Evolutionary conservation across 179 eudicot genomes (phyloP).

Genomic region (Monotropa hypopitys): DNA sequence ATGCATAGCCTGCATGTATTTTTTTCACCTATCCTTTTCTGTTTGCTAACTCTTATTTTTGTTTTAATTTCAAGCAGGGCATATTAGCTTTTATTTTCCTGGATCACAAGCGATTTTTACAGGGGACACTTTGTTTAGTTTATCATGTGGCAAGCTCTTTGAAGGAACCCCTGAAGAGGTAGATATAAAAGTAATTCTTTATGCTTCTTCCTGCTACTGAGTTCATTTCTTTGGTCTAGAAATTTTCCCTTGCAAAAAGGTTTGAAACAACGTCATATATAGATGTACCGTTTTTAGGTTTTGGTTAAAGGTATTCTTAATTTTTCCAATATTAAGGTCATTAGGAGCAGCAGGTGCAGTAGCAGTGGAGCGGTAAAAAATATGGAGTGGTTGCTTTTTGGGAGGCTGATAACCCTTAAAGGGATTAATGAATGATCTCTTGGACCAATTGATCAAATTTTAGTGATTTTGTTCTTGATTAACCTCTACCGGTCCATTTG

Average conservation of each 20-base stretch:
- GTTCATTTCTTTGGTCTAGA: not conserved
- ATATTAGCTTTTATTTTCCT: conserved; percentile 81
- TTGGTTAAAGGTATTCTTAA: not conserved
- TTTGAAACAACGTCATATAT: not conserved
- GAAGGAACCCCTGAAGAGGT: conserved; percentile 91
- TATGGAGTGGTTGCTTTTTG: not conserved
- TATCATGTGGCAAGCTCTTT: conserved; percentile 89
- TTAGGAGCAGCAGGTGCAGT: not conserved
- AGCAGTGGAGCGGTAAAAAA: not conserved
- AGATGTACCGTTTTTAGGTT: too few species aligned
- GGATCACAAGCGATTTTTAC: conserved; percentile 67
- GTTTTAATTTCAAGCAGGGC: conserved; percentile 38
- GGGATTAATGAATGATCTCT: not conserved
- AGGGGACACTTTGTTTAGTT: conserved; percentile 82
- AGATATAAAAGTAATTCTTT: not conserved
- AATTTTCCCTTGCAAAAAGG: not conserved
- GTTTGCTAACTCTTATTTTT: not conserved
- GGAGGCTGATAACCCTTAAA: not conserved
- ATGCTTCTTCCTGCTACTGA: not conserved
- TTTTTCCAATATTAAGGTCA: not conserved
- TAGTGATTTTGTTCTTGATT: not conserved
- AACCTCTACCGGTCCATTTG: not conserved
- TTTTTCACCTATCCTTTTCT: not conserved
- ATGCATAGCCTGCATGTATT: not conserved
- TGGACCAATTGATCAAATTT: not conserved